Base-by-base conservation (phyloP, 169 alveolate genomes). In the Toxoplasma gondii region DNA sequence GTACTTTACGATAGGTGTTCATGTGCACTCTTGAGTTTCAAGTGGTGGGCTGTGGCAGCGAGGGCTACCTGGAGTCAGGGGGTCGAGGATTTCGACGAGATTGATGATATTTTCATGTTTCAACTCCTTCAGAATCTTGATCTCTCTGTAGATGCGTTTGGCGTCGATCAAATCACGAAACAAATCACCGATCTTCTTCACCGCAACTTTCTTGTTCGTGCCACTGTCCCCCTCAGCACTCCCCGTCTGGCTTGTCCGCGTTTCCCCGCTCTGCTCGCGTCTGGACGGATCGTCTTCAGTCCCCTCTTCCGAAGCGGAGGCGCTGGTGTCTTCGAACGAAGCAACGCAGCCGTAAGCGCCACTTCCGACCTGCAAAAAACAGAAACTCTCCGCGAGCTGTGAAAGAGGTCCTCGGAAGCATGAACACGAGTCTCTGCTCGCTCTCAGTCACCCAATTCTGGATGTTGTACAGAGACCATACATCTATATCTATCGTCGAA, bases 111-210 rank as follows among this genome's bases (percentile, higher is more conserved):
- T 49, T 34, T 93, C 87, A 41, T 87, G 69, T 54, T 92, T 78
- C 34, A 94, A 91, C 43, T 95, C 96, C 84, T 96, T 97, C 69
- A 98, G 93, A 34, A 98, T 94, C 91, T 97, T 97, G 69, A 98
- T 98, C 95, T 98, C 99, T 67, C 99, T 91, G 29, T 98, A 95
- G 86, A 98, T 98, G 81, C 99, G 83, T 95, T 97, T 98, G 27
- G 99, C 99, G 94, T 98, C 99, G 1, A 98, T 96, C 44, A 98
- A 91, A 93, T 98, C 99, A 41, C 98, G 97, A 94, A 97, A 98
- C 39, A 99, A 98, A 87, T 98, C 98, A 49, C 96, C 94, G 22
- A 98, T 96, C 96, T 97, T 97, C 92, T 98, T 98, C 45, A 98
- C 97, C 16, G 98, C 98, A 43, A 98, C 97, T 93, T 94, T 94